A percentile compares a stretch with the other conserved stretches of the same genome.
phyloP scores from a whole-genome alignment of 768 basidiomycete genomes.

The Mrakia hoshinonis region DNA sequence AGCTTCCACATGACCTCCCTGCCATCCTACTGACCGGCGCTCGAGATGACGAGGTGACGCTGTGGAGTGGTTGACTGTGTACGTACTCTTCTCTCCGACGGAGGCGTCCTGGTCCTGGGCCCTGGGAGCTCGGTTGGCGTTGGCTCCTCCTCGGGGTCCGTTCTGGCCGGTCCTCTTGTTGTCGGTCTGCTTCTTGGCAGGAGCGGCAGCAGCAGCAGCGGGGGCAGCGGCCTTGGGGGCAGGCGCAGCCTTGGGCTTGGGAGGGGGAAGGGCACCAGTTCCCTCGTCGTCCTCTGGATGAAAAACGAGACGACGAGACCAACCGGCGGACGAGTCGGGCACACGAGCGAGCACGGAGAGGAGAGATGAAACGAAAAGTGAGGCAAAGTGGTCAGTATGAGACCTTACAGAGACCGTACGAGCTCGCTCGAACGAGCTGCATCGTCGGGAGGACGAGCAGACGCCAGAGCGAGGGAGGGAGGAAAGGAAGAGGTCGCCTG shows the following conservation, averaged over 20 bases:
- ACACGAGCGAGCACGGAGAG: not conserved
- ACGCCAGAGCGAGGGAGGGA: not conserved
- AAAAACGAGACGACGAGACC: not conserved
- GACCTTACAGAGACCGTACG: not conserved
- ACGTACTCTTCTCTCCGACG: conserved; percentile 25
- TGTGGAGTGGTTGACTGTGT: not conserved
- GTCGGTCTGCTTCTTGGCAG: conserved; percentile 16
- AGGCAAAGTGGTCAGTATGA: not conserved
- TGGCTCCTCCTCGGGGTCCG: conserved; percentile 10
- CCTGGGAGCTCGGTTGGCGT: conserved; percentile 20
- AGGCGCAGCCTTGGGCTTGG: conserved; percentile 27
- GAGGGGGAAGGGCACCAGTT: conserved; percentile 24
- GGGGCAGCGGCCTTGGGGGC: conserved; percentile 25
- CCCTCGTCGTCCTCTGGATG: conserved; percentile 27
- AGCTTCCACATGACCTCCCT: too few relatives aligned
- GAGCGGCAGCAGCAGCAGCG: conserved; percentile 26
- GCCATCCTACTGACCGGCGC: too few relatives aligned
- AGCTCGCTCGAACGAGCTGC: not conserved
- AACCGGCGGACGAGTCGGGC: not conserved
- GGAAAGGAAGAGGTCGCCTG: not conserved
- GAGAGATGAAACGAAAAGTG: not conserved
- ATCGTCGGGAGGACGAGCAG: not conserved
- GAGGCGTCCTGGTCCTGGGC: conserved; percentile 22
- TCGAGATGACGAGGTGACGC: too few relatives aligned
- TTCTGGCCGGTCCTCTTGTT: not conserved